Conservation (phyloP, 2,329 filamentous ascomycete genomes). For the Aspergillus quadricinctus region DNA sequence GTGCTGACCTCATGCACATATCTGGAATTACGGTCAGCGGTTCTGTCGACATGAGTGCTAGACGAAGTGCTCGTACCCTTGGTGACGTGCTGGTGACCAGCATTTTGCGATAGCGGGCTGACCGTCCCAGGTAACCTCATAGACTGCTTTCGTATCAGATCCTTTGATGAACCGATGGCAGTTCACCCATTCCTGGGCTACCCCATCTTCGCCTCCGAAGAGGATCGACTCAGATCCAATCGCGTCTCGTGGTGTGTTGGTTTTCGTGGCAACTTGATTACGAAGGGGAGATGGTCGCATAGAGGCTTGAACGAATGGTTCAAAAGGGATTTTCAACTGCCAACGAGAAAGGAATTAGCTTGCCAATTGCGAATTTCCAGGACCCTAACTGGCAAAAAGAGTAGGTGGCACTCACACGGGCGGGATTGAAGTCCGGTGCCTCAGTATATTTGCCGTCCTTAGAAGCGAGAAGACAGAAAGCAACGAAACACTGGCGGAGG, state of each 20-base stretch:
- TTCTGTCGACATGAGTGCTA: neutral
- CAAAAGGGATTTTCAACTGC: neutral
- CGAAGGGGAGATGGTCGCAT: neutral
- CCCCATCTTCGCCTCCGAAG: neutral
- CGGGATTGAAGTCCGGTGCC: neutral
- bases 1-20: slow-evolving; percentile 2
- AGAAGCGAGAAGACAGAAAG: neutral
- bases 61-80: neutral
- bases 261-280: neutral
- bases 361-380: no score
- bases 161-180: neutral
- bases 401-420: no score
- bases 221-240: neutral
- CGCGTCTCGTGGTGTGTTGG: neutral
- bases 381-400: no score
- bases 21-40: neutral
- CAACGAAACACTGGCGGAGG: neutral
- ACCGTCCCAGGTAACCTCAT: slow-evolving; percentile 1
- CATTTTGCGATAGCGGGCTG: slow-evolving; percentile 3
- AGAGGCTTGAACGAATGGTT: neutral
- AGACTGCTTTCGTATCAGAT: neutral
- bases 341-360: no score
- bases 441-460: neutral
- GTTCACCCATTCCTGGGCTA: neutral
- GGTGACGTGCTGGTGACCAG: neutral